Evolutionary conservation across 139 green algal species (phyloP).

Genomic region (Picochlorum sp.): DNA sequence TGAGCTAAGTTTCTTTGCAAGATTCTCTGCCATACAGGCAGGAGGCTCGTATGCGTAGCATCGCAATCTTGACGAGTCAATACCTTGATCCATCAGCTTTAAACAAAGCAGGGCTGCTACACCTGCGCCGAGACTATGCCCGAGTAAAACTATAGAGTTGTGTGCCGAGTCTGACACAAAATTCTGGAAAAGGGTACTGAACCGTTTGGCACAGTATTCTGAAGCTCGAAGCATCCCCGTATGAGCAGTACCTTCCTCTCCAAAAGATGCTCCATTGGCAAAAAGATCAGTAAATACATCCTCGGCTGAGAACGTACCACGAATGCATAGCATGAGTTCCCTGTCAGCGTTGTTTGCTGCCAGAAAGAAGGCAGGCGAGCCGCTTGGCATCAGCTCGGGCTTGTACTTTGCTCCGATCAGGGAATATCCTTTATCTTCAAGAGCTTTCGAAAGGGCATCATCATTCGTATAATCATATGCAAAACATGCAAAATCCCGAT

Average conservation of each 20-base stretch:
- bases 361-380: conserved; percentile 25
- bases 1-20: conserved; percentile 13
- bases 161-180: not conserved
- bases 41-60: conserved; percentile 25
- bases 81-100: conserved; percentile 9
- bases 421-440: conserved; percentile 3
- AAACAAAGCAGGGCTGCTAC: conserved; percentile 13
- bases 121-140: conserved; percentile 25
- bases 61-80: conserved; percentile 7
- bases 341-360: not conserved
- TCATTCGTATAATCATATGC: conserved; percentile 18
- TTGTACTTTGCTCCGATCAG: conserved; percentile 9
- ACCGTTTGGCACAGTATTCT: conserved; percentile 8
- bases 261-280: conserved; percentile 16
- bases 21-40: conserved; percentile 19
- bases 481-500: conserved; percentile 4
- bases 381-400: conserved; percentile 11
- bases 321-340: conserved; percentile 18
- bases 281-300: conserved; percentile 30
- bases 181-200: conserved; percentile 7
- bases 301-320: conserved; percentile 23
- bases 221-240: conserved; percentile 17
- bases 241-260: conserved; percentile 11
- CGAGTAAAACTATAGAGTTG: conserved; percentile 8
- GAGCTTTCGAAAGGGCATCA: not conserved